Conservation (phyloP, 108 stramenopile species). For the Fistulifera solaris region DNA sequence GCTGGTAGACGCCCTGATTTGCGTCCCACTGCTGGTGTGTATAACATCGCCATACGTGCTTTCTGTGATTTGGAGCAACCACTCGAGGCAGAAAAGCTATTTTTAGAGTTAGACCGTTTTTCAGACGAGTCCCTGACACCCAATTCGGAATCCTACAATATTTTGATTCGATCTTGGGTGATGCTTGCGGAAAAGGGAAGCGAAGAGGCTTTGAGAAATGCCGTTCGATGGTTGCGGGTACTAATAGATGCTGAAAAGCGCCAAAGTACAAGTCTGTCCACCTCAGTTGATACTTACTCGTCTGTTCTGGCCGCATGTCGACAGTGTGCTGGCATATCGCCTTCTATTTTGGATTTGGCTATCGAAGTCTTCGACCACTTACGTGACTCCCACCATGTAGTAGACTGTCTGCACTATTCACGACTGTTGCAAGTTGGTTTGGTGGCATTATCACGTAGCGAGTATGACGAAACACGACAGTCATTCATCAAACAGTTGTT, state of each 20-base stretch:
- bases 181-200: slow-evolving; percentile 27
- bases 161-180: slow-evolving; percentile 69
- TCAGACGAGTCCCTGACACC: slow-evolving; percentile 32
- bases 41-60: slow-evolving; percentile 62
- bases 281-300: slow-evolving; percentile 39
- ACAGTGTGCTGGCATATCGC: slow-evolving; percentile 6
- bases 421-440: slow-evolving; percentile 43
- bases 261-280: slow-evolving; percentile 18
- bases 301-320: slow-evolving; percentile 32
- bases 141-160: slow-evolving; percentile 55
- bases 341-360: slow-evolving; percentile 23
- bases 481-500: slow-evolving; percentile 28
- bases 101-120: slow-evolving; percentile 46
- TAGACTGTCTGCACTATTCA: slow-evolving; percentile 39
- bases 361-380: slow-evolving; percentile 23
- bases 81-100: slow-evolving; percentile 40
- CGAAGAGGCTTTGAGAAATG: slow-evolving; percentile 27
- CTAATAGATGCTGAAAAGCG: slow-evolving; percentile 39
- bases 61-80: slow-evolving; percentile 31
- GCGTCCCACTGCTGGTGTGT: slow-evolving; percentile 37
- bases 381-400: slow-evolving; percentile 33
- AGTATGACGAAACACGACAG: slow-evolving; percentile 20
- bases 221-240: slow-evolving; percentile 45
- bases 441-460: slow-evolving; percentile 29
- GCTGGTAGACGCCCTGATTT: slow-evolving; percentile 13